Percentiles rank a stretch among this genome's conserved stretches.
Evolutionary conservation across 2,329 filamentous ascomycete species (phyloP).

Genomic region (Graphium sp.): DNA sequence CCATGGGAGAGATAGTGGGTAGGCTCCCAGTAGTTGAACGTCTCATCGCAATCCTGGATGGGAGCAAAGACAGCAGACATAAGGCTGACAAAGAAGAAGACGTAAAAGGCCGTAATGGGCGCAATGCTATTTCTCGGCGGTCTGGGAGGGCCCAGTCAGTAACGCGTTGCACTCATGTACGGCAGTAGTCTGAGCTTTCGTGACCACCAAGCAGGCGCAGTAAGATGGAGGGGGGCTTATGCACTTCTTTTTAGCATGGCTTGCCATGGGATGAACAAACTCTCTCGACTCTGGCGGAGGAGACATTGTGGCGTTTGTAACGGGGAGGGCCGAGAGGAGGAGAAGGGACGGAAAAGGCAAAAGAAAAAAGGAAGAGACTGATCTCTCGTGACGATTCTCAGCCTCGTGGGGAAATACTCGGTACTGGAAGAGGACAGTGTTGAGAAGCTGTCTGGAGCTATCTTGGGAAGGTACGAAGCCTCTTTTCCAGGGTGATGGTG

Average conservation of each 20-base stretch:
- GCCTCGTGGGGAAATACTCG: too few relatives aligned
- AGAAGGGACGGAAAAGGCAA: too few relatives aligned
- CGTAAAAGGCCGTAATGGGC: conserved; percentile 62
- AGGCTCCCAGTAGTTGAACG: conserved; percentile 98
- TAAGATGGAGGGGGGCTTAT: conserved; percentile 4
- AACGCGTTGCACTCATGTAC: too few relatives aligned
- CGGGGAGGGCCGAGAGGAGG: neutral
- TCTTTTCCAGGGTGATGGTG: too few relatives aligned
- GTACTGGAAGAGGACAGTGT: too few relatives aligned
- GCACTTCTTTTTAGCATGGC: conserved; percentile 35
- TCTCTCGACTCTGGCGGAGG: conserved; percentile 13
- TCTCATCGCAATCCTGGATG: conserved; percentile 96
- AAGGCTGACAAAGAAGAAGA: conserved; percentile 58
- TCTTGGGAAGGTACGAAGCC: too few relatives aligned
- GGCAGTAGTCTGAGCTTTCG: too few relatives aligned
- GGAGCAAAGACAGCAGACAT: conserved; percentile 70
- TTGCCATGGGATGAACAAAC: conserved; percentile 29
- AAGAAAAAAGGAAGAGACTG: too few relatives aligned
- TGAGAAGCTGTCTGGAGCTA: too few relatives aligned
- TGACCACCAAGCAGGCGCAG: too few relatives aligned
- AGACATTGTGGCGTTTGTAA: conserved; percentile 18
- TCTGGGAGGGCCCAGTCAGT: too few relatives aligned
- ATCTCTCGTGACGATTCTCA: too few relatives aligned
- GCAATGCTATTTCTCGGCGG: conserved; percentile 46
- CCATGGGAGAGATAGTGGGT: conserved; percentile 86